phyloP scores from a whole-genome alignment of 202 grass and related monocot species.

The Panicum hallii region DNA sequence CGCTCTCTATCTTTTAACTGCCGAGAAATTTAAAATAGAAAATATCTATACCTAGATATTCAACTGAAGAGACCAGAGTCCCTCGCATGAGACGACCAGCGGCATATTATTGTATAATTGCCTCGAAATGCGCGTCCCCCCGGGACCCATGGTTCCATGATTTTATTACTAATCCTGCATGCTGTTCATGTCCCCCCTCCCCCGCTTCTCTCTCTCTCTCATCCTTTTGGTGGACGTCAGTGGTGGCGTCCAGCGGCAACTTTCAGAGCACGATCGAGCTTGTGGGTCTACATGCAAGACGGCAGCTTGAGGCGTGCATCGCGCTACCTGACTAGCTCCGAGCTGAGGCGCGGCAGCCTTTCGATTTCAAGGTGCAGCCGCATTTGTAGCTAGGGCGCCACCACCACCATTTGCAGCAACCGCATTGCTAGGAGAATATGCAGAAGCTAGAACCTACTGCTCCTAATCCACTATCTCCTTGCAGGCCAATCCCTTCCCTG shows the following conservation, averaged over 20 bases:
- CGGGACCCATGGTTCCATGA: slow-evolving; percentile 38
- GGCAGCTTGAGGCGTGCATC: neutral
- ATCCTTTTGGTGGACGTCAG: slow-evolving; percentile 37
- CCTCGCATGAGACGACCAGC: neutral
- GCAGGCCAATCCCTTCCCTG: neutral
- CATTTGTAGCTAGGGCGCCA: neutral
- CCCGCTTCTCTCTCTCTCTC: neutral
- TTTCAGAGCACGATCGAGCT: neutral
- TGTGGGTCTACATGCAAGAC: too few relatives aligned
- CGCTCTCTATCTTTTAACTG: too few relatives aligned
- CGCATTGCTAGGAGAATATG: neutral
- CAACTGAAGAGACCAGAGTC: too few relatives aligned
- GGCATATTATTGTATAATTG: slow-evolving; percentile 8
- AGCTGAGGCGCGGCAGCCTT: slow-evolving; percentile 3
- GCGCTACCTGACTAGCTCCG: neutral
- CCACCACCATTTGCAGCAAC: neutral
- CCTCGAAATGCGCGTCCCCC: slow-evolving; percentile 48
- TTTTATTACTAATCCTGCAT: slow-evolving; percentile 31
- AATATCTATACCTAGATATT: too few relatives aligned
- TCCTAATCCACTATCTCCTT: neutral
- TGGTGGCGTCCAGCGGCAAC: slow-evolving; percentile 44
- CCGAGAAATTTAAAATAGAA: too few relatives aligned
- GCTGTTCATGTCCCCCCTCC: slow-evolving; percentile 25
- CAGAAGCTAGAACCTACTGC: neutral
- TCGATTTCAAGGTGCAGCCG: neutral